A percentile compares a stretch with the other conserved stretches of the same genome.
Evolutionary conservation across 192 early-diverging fungal genomes (phyloP).

Genomic region (Jimgerdemannia flammicorona): DNA sequence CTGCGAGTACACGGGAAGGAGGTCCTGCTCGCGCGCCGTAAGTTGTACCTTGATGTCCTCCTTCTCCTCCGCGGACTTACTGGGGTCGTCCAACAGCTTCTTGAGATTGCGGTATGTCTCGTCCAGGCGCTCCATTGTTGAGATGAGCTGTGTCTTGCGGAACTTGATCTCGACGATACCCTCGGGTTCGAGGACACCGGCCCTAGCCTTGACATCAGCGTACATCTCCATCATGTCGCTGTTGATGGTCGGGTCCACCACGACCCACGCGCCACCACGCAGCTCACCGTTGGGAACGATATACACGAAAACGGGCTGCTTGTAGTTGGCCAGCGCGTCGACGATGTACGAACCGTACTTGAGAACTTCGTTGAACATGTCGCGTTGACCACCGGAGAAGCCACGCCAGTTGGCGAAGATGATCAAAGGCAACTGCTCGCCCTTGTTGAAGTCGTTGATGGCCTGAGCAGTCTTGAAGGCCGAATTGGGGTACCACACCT

Average conservation of each 20-base stretch:
- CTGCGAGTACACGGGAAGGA: conserved; percentile 92
- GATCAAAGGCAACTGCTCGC: conserved; percentile 96
- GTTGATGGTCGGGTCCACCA: conserved; percentile 96
- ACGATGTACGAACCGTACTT: conserved; percentile 98
- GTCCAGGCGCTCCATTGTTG: conserved; percentile 93
- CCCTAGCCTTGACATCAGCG: conserved; percentile 84
- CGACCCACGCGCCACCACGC: conserved; percentile 98
- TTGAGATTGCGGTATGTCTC: conserved; percentile 72
- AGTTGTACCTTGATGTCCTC: conserved; percentile 65
- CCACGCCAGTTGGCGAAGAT: conserved; percentile 99
- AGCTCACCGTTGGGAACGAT: conserved; percentile 92
- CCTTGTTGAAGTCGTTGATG: conserved; percentile 98
- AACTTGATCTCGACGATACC: conserved; percentile 99
- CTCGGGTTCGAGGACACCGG: conserved; percentile 94
- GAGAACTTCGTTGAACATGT: conserved; percentile 97
- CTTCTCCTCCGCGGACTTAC: conserved; percentile 55
- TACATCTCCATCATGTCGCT: conserved; percentile 99
- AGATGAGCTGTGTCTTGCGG: conserved; percentile 86
- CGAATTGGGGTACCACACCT: conserved; percentile 98
- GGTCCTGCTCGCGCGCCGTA: conserved; percentile 78
- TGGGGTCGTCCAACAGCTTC: conserved; percentile 46
- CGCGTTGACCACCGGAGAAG: conserved; percentile 97
- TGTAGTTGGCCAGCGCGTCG: conserved; percentile 93
- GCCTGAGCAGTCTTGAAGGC: conserved; percentile 99
- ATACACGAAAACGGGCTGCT: conserved; percentile 97